Percentiles rank a stretch among this genome's conserved stretches.
These are phyloP conservation scores for Suhomyces faveliae DNA, from an alignment of 805 yeast species.

Conservation along the genomic window DNA sequence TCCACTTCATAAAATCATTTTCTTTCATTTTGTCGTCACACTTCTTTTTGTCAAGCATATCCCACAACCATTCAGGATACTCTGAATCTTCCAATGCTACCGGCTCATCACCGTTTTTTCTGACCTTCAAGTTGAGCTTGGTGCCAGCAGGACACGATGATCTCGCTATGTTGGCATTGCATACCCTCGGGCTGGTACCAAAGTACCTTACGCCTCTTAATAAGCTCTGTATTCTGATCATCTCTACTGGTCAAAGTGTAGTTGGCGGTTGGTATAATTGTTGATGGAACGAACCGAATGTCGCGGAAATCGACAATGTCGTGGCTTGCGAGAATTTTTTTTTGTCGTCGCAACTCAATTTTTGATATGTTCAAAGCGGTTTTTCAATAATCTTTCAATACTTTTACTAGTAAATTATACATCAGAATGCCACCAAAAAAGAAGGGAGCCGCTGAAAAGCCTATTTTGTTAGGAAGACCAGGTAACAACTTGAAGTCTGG, in stretches of 20 bases:
- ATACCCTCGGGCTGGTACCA: not conserved
- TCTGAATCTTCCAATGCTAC: slow-evolving; percentile 84
- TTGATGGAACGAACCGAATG: not conserved
- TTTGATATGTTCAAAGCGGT: not conserved
- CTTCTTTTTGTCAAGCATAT: slow-evolving; percentile 65
- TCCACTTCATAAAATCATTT: slow-evolving; percentile 65
- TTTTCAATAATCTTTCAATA: slow-evolving; percentile 3
- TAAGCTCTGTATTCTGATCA: slow-evolving; percentile 2
- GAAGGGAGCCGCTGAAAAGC: slow-evolving; percentile 61
- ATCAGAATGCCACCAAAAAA: slow-evolving; percentile 71
- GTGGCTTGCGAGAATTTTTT: not conserved
- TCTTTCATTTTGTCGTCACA: slow-evolving; percentile 55
- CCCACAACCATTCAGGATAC: slow-evolving; percentile 96
- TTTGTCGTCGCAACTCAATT: not conserved
- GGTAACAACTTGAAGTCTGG: slow-evolving; percentile 54
- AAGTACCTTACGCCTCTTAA: not conserved
- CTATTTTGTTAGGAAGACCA: slow-evolving; percentile 80
- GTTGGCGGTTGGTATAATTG: not conserved
- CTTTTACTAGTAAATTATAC: not conserved
- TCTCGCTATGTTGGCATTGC: slow-evolving; percentile 9
- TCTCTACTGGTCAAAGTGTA: not conserved
- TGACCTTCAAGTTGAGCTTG: slow-evolving; percentile 64
- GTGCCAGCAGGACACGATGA: slow-evolving; percentile 74
- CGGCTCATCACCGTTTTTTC: slow-evolving; percentile 81
- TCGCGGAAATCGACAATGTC: slow-evolving; percentile 1